These are phyloP conservation scores for Pyrenophora teres DNA, from an alignment of 2,329 filamentous ascomycete species.

Conservation along the genomic window DNA sequence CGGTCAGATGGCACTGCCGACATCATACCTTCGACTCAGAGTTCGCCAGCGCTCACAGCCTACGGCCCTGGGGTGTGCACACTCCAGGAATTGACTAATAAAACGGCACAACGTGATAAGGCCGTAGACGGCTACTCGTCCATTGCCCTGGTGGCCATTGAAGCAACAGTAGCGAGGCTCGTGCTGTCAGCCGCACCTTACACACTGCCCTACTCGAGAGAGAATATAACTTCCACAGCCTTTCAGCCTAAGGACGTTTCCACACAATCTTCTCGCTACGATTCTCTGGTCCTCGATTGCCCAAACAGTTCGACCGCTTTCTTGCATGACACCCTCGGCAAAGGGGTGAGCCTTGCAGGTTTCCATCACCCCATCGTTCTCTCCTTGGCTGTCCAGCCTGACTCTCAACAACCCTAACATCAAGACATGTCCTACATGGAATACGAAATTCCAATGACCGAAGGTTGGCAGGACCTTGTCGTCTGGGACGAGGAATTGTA, in stretches of 20 bases:
- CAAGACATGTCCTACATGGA: constrained; percentile 23
- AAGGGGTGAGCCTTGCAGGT: constrained; percentile 12
- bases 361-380: not conserved
- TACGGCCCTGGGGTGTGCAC: constrained; percentile 18
- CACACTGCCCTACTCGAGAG: constrained; percentile 9
- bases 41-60: constrained; percentile 8
- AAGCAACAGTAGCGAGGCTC: constrained; percentile 15
- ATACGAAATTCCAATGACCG: constrained; percentile 22
- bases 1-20: constrained; percentile 26
- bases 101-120: constrained; percentile 26
- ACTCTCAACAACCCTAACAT: not conserved
- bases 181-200: constrained; percentile 20
- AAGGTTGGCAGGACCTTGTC: constrained; percentile 39
- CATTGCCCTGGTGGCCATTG: constrained; percentile 18
- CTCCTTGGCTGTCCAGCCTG: constrained; percentile 1
- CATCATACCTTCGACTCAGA: constrained; percentile 15
- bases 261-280: constrained; percentile 6
- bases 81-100: constrained; percentile 22
- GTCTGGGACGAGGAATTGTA: constrained; percentile 38
- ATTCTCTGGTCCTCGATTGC: constrained; percentile 4
- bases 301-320: constrained; percentile 1
- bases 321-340: constrained; percentile 16
- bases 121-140: constrained; percentile 20
- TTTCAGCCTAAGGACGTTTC: constrained; percentile 13
- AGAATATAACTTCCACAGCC: constrained; percentile 21